Conservation (phyloP, 805 yeast species). For the Pichia manshurica region DNA sequence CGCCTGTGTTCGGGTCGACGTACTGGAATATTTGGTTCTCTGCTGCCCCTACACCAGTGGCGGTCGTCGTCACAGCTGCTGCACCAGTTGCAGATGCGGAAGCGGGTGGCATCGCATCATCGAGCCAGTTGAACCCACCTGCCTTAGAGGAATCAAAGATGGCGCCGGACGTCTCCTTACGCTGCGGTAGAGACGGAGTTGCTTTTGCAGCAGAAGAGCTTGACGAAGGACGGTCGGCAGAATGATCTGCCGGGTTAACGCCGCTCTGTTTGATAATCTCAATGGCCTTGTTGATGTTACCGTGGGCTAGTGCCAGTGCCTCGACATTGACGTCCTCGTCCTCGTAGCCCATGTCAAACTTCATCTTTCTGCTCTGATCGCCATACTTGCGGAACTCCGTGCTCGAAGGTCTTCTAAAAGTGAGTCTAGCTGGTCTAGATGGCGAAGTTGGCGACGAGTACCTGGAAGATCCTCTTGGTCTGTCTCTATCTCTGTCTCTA, state of each 20-base stretch:
- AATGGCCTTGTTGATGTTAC: slow-evolving; percentile 54
- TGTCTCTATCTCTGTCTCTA: not conserved
- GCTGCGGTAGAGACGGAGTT: slow-evolving; percentile 45
- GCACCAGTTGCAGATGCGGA: slow-evolving; percentile 22
- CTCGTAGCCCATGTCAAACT: slow-evolving; percentile 49
- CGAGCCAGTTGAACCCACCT: slow-evolving; percentile 34
- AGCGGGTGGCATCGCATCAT: slow-evolving; percentile 15
- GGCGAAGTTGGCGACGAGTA: slow-evolving; percentile 10
- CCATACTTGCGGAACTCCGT: slow-evolving; percentile 48
- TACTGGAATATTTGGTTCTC: slow-evolving; percentile 52
- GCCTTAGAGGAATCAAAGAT: slow-evolving; percentile 28
- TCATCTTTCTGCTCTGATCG: slow-evolving; percentile 41
- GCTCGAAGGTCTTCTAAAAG: slow-evolving; percentile 47
- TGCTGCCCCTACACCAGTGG: slow-evolving; percentile 28
- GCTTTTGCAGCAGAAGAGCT: not conserved
- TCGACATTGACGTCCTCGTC: slow-evolving; percentile 57
- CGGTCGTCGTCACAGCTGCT: slow-evolving; percentile 20
- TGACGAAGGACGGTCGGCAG: not conserved
- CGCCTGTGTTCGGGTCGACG: slow-evolving; percentile 67
- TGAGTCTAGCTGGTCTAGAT: slow-evolving; percentile 29
- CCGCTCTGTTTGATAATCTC: slow-evolving; percentile 46
- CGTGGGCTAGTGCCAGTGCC: slow-evolving; percentile 53
- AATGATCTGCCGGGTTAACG: slow-evolving; percentile 9
- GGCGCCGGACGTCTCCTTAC: slow-evolving; percentile 31
- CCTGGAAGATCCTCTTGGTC: not conserved